Percentiles rank a stretch among this genome's conserved stretches.
These are phyloP conservation scores for Monilinia fructicola DNA, from an alignment of 2,329 filamentous ascomycete genomes.

Conservation along the genomic window DNA sequence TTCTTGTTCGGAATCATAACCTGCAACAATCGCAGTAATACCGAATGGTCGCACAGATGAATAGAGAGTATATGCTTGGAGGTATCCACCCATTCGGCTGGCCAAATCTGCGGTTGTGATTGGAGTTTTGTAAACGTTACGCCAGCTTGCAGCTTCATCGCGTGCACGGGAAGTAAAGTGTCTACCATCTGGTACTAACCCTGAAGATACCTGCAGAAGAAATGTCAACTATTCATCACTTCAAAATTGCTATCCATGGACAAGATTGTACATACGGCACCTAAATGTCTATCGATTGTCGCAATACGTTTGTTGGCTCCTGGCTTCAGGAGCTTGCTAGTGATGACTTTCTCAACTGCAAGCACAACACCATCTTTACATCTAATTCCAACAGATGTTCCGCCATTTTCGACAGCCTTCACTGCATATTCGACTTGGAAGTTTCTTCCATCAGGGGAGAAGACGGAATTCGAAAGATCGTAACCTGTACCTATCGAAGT, in stretches of 20 bases:
- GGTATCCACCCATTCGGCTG: conserved; percentile 90
- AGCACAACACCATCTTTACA: conserved; percentile 97
- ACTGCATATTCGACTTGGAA: conserved; percentile 99
- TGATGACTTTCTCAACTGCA: conserved; percentile 93
- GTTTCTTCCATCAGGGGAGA: conserved; percentile 97
- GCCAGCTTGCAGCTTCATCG: conserved; percentile 90
- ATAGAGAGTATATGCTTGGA: conserved; percentile 97
- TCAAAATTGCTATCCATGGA: background rate
- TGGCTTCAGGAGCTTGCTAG: conserved; percentile 91
- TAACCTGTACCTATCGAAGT: conserved; percentile 99
- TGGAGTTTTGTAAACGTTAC: conserved; percentile 89
- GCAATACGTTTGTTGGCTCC: conserved; percentile 97
- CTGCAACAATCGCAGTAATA: conserved; percentile 89
- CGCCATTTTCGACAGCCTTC: conserved; percentile 97
- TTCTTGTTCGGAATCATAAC: conserved; percentile 88
- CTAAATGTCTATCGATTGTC: conserved; percentile 89
- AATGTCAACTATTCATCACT: conserved; percentile 25
- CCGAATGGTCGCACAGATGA: conserved; percentile 95
- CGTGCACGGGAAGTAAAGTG: conserved; percentile 94
- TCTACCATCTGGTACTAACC: conserved; percentile 89
- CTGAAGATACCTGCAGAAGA: conserved; percentile 78
- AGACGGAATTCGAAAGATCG: conserved; percentile 99
- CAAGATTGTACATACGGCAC: conserved; percentile 65
- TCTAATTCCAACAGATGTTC: conserved; percentile 91
- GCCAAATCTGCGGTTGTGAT: conserved; percentile 88